Evolutionary conservation across 768 basidiomycete species (phyloP).

Genomic region (Agrocybe praecox): DNA sequence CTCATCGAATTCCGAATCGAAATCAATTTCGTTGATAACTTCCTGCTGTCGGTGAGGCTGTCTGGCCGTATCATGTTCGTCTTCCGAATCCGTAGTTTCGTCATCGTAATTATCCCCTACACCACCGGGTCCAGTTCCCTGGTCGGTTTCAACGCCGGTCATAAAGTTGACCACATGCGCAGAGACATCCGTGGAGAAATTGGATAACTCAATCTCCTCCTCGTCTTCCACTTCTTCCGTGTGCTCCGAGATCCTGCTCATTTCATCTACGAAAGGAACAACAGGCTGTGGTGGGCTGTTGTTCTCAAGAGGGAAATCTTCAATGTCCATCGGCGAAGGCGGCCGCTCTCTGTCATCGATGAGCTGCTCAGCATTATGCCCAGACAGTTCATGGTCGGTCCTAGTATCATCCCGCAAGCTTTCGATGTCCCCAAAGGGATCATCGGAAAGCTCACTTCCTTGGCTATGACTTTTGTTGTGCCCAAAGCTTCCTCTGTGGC

Average conservation of each 20-base stretch:
- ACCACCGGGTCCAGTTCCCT: background rate
- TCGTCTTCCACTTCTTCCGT: slow-evolving; percentile 59
- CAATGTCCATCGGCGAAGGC: background rate
- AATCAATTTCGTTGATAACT: slow-evolving; percentile 37
- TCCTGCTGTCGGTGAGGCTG: slow-evolving; percentile 24
- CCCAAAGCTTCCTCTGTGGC: slow-evolving; percentile 2
- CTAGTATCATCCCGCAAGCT: slow-evolving; percentile 72
- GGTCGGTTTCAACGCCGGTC: slow-evolving; percentile 46
- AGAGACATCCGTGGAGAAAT: slow-evolving; percentile 74
- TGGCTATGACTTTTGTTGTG: slow-evolving; percentile 30
- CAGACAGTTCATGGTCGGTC: slow-evolving; percentile 31
- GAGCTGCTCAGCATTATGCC: slow-evolving; percentile 18
- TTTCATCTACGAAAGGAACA: slow-evolving; percentile 26
- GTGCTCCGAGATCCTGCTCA: slow-evolving; percentile 52
- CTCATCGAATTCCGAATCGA: slow-evolving; percentile 41
- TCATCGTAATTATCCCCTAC: slow-evolving; percentile 36
- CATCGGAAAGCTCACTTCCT: slow-evolving; percentile 65
- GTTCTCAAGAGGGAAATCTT: background rate
- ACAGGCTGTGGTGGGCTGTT: background rate
- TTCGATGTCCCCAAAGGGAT: slow-evolving; percentile 92
- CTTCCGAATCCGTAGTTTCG: slow-evolving; percentile 55
- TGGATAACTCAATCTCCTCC: slow-evolving; percentile 68
- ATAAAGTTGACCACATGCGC: slow-evolving; percentile 53
- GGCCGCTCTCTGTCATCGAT: background rate
- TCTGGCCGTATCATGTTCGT: slow-evolving; percentile 38